Evolutionary conservation across 805 yeast species (phyloP).

Genomic region (Lachancea meyersii): DNA sequence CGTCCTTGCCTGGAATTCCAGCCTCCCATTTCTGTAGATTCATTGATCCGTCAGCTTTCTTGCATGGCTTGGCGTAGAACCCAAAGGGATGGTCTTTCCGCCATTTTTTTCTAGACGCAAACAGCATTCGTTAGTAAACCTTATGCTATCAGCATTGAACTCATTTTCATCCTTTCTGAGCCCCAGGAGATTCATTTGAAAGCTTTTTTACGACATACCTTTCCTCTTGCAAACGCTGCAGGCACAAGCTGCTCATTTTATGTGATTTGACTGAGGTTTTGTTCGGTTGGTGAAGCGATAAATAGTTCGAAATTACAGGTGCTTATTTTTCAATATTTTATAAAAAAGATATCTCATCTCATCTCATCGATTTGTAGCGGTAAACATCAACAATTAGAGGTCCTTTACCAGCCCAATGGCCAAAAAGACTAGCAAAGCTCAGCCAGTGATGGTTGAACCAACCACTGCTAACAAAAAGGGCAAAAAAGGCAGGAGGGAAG

Average conservation of each 20-base stretch:
- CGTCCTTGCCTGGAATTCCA: constrained; percentile 89
- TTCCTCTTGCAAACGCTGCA: constrained; percentile 86
- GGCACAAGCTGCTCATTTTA: constrained; percentile 51
- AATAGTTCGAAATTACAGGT: neutral
- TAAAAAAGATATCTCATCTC: neutral
- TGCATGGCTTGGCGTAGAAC: constrained; percentile 85
- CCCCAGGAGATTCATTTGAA: neutral
- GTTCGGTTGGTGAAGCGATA: neutral
- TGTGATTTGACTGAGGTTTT: neutral
- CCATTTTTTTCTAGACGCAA: constrained; percentile 74
- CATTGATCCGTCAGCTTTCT: constrained; percentile 72
- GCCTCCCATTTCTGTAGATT: constrained; percentile 87
- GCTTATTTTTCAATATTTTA: neutral
- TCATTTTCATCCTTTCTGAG: neutral
- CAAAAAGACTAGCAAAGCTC: constrained; percentile 15
- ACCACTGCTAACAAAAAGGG: constrained; percentile 19
- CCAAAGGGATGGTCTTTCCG: constrained; percentile 98
- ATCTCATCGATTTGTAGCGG: neutral
- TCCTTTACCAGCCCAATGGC: constrained; percentile 14
- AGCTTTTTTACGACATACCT: constrained; percentile 36
- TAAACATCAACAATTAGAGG: neutral
- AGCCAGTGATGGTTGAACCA: constrained; percentile 9
- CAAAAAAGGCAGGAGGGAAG: constrained; percentile 13
- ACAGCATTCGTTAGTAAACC: neutral
- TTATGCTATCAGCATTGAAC: neutral